Conservation (phyloP, 495 filamentous ascomycete species). For the Xylaria longipes region DNA sequence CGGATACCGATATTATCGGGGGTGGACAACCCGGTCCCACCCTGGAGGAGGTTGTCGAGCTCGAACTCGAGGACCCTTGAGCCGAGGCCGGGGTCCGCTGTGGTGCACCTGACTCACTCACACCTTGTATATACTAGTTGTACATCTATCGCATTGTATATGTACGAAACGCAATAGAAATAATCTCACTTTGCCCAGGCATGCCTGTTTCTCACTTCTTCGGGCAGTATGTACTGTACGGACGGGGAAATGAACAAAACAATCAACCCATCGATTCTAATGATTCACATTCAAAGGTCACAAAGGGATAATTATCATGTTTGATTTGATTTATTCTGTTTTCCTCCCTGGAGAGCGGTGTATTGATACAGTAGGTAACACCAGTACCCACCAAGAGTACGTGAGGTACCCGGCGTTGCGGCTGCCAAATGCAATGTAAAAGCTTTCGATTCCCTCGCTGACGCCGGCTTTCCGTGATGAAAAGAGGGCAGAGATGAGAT, state of each 20-base stretch:
- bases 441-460: neutral
- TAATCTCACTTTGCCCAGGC: neutral
- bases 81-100: neutral
- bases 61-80: neutral
- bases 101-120: neutral
- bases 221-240: neutral
- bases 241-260: neutral
- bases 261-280: neutral
- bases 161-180: constrained; percentile 13
- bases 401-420: neutral
- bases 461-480: neutral
- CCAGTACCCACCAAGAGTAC: neutral
- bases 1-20: constrained; percentile 28
- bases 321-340: neutral
- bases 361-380: too few relatives aligned
- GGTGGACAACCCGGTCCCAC: constrained; percentile 24
- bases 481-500: neutral
- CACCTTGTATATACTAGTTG: constrained; percentile 28
- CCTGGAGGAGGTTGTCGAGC: neutral
- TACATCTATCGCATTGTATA: constrained; percentile 28
- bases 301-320: neutral
- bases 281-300: neutral
- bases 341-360: neutral
- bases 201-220: neutral
- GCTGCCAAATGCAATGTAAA: neutral